A percentile compares a stretch with the other conserved stretches of the same genome.
These are phyloP conservation scores for Sechiopsis laciniata DNA, from an alignment of 306 rosid genomes.

Conservation along the genomic window DNA sequence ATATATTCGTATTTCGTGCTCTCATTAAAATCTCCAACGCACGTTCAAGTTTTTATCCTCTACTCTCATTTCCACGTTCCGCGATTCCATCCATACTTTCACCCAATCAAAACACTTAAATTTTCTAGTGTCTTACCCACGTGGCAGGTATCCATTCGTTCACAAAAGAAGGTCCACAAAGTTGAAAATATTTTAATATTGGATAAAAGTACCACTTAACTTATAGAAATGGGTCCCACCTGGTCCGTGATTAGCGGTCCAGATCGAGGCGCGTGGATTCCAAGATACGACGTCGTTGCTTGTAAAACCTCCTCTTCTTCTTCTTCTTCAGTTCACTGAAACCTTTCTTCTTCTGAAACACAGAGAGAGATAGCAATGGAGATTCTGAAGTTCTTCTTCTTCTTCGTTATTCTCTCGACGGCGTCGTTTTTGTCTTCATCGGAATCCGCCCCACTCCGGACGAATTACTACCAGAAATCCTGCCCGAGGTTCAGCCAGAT, in stretches of 20 bases:
- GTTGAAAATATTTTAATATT: neutral
- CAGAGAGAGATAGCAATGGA: neutral
- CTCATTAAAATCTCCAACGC: constrained; percentile 15
- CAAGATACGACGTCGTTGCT: neutral
- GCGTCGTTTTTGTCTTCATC: neutral
- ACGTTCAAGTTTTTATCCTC: neutral
- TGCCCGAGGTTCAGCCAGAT: constrained; percentile 38
- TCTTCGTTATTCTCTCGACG: neutral
- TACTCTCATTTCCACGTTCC: neutral
- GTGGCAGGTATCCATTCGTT: neutral
- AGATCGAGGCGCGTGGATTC: neutral
- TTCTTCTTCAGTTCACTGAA: neutral
- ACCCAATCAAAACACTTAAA: neutral
- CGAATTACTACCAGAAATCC: constrained; percentile 24
- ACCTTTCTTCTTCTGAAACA: neutral
- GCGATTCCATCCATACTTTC: too few relatives aligned
- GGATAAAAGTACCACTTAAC: neutral
- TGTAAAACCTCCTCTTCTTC: neutral
- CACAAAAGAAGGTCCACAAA: neutral
- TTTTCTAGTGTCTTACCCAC: neutral
- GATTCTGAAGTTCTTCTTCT: neutral
- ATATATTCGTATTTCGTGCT: constrained; percentile 8
- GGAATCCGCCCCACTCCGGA: constrained; percentile 6
- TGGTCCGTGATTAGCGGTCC: constrained; percentile 17
- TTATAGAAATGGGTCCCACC: constrained; percentile 12